These are phyloP conservation scores for Mrakia hoshinonis DNA, from an alignment of 768 basidiomycete species.

Conservation along the genomic window DNA sequence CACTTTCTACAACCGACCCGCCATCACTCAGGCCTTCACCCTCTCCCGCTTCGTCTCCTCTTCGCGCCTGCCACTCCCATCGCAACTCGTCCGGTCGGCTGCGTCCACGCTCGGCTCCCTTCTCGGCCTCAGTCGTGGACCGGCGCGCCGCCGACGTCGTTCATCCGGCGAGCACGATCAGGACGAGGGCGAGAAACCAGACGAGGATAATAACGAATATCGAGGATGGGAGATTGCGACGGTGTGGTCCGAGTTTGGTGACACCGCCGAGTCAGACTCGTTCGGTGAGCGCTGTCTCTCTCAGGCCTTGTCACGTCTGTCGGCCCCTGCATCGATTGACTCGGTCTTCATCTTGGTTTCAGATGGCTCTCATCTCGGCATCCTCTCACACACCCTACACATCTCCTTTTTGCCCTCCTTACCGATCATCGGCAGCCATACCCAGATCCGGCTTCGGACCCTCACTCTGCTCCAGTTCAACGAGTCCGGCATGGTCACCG, in stretches of 20 bases:
- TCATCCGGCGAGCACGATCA: neutral
- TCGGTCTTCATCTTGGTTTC: neutral
- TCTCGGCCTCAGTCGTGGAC: neutral
- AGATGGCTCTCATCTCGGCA: slow-evolving; percentile 22
- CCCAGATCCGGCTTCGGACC: slow-evolving; percentile 20
- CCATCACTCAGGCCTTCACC: slow-evolving; percentile 24
- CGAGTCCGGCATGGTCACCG: slow-evolving; percentile 9
- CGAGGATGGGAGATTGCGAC: neutral
- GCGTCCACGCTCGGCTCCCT: neutral
- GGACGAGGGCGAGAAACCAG: neutral
- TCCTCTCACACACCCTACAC: slow-evolving; percentile 26
- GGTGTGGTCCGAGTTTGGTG: slow-evolving; percentile 10
- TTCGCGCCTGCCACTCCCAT: neutral
- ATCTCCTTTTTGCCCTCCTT: slow-evolving; percentile 19
- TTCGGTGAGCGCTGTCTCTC: slow-evolving; percentile 6
- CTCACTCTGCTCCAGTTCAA: slow-evolving; percentile 25
- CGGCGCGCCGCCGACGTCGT: neutral
- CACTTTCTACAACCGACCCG: slow-evolving; percentile 9
- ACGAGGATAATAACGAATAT: neutral
- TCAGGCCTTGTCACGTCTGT: neutral
- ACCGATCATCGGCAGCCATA: neutral
- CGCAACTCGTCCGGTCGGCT: neutral
- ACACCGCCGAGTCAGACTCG: slow-evolving; percentile 15
- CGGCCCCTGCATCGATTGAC: neutral
- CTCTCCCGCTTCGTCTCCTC: slow-evolving; percentile 20